Conservation (phyloP, 164 flowering plant species). For the Nymphaea colorata region DNA sequence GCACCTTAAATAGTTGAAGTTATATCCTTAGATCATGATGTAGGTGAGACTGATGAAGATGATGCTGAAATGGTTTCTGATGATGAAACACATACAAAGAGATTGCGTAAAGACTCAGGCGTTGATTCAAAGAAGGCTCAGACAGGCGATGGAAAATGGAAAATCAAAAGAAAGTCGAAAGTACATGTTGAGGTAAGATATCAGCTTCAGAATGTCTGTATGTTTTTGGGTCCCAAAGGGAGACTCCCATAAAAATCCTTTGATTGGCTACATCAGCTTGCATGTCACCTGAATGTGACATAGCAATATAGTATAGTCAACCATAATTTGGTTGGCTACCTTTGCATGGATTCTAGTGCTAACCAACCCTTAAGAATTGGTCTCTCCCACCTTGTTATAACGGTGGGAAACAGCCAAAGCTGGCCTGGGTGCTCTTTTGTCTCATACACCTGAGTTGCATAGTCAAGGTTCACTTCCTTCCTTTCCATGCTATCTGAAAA, state of each 20-base stretch:
- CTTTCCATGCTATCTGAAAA: no score
- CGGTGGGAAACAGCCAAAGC: no score
- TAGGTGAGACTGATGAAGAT: conserved; percentile 37
- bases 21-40: background rate
- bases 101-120: conserved; percentile 20
- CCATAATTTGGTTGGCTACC: background rate
- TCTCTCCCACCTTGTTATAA: no score
- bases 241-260: no score
- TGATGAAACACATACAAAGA: conserved; percentile 18
- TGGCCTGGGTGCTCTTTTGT: no score
- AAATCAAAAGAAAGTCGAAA: conserved; percentile 45
- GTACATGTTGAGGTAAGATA: conserved; percentile 65
- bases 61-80: conserved; percentile 7
- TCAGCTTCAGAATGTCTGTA: background rate
- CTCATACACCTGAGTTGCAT: no score
- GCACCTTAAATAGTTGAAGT: background rate
- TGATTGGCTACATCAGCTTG: no score
- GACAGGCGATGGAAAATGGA: conserved; percentile 25
- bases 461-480: no score
- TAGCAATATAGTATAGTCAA: no score
- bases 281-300: no score
- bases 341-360: background rate
- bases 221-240: background rate
- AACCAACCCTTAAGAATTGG: no score
- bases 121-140: conserved; percentile 17